A percentile compares a stretch with the other conserved stretches of the same genome.
These are phyloP conservation scores for Cicer yamashitae DNA, from an alignment of 306 rosid species.

Conservation along the genomic window DNA sequence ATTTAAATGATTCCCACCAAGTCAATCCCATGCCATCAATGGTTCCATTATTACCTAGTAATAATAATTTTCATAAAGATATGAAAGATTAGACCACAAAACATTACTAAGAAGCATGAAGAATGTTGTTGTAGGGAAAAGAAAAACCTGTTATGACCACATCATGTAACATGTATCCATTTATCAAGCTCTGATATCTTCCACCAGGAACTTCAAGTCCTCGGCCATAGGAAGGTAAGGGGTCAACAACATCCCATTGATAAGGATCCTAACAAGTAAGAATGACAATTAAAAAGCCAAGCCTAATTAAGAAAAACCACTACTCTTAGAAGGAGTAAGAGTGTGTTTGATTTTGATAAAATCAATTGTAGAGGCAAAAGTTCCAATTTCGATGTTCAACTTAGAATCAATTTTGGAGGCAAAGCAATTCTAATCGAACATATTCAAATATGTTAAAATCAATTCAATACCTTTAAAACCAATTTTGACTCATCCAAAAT, in stretches of 20 bases:
- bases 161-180: constrained; percentile 77
- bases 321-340: neutral
- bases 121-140: neutral
- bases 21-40: constrained; percentile 88
- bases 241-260: constrained; percentile 77
- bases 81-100: constrained; percentile 32
- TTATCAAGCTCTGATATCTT: constrained; percentile 85
- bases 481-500: no score
- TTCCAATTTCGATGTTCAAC: no score
- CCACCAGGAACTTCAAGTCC: constrained; percentile 88
- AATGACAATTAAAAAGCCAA: constrained; percentile 4
- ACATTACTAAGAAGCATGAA: neutral
- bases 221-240: constrained; percentile 92
- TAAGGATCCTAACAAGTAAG: constrained; percentile 66
- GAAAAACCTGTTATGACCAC: constrained; percentile 90
- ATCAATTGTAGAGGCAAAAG: no score
- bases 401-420: no score
- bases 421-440: no score
- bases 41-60: constrained; percentile 80
- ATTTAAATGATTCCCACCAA: constrained; percentile 90
- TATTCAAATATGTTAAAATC: no score
- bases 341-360: no score
- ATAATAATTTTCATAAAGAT: constrained; percentile 43
- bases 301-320: constrained; percentile 6
- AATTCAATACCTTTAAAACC: no score